phyloP scores from a whole-genome alignment of 257 asterid genomes.

The Prunella vulgaris region DNA sequence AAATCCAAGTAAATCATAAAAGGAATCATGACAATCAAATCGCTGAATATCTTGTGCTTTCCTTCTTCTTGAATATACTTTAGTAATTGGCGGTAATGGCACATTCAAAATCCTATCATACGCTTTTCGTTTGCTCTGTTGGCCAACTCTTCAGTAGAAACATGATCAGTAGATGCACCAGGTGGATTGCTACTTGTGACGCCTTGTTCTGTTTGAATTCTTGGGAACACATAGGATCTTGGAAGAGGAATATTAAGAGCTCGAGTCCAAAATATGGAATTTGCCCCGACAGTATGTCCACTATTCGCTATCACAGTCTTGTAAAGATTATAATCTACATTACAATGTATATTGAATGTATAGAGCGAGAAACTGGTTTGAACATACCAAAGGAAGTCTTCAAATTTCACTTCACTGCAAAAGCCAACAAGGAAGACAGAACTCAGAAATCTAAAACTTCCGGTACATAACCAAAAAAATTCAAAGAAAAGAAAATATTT shows the following conservation, averaged over 20 bases:
- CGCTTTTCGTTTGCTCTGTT: conserved; percentile 37
- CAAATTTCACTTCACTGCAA: conserved; percentile 73
- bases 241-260: conserved; percentile 90
- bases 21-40: too few relatives aligned
- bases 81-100: too few relatives aligned
- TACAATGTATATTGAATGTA: background rate
- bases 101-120: too few relatives aligned
- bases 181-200: conserved; percentile 17
- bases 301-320: too few relatives aligned
- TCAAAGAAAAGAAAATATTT: background rate
- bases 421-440: conserved; percentile 29
- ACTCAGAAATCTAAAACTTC: conserved; percentile 14
- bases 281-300: conserved; percentile 63
- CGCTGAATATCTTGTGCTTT: too few relatives aligned
- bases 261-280: conserved; percentile 94
- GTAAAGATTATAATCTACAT: background rate
- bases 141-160: conserved; percentile 35
- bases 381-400: conserved; percentile 89
- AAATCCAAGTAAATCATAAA: too few relatives aligned
- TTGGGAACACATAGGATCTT: conserved; percentile 43
- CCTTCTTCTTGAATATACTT: too few relatives aligned
- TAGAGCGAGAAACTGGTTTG: conserved; percentile 7
- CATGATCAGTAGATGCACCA: conserved; percentile 21
- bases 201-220: conserved; percentile 35
- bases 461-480: background rate